These are phyloP conservation scores for Trebouxia sp. DNA, from an alignment of 139 green algal genomes.

Conservation along the genomic window DNA sequence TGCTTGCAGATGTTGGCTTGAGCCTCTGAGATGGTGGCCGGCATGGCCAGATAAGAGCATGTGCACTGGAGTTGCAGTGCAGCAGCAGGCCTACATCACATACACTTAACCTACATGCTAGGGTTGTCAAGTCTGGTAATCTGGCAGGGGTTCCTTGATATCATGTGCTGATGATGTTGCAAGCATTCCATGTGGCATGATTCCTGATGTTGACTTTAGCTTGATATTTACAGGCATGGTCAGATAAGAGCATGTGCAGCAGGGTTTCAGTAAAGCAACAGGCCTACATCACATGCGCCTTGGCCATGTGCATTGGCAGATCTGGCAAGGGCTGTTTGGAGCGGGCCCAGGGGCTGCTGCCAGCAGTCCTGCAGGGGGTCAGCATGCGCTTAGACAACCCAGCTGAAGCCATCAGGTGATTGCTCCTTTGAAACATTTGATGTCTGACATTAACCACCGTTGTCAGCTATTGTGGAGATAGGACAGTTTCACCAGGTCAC, in stretches of 20 bases:
- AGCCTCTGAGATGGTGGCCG: neutral
- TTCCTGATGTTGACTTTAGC: too few relatives aligned
- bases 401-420: neutral
- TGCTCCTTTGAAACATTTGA: neutral
- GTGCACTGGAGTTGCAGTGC: conserved; percentile 37
- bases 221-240: conserved; percentile 40
- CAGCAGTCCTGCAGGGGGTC: conserved; percentile 53
- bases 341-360: conserved; percentile 40
- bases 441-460: too few relatives aligned
- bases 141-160: too few relatives aligned
- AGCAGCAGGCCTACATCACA: conserved; percentile 62
- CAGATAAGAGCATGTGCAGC: conserved; percentile 34
- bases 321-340: conserved; percentile 29
- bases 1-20: too few relatives aligned
- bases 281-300: conserved; percentile 54
- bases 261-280: conserved; percentile 48
- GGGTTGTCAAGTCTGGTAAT: too few relatives aligned
- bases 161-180: too few relatives aligned
- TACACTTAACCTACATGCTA: too few relatives aligned
- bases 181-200: too few relatives aligned
- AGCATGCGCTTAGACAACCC: conserved; percentile 60
- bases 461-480: too few relatives aligned
- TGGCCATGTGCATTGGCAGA: conserved; percentile 27
- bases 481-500: too few relatives aligned
- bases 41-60: conserved; percentile 46